These are phyloP conservation scores for Sporothrix curviconia DNA, from an alignment of 2,329 filamentous ascomycete genomes.

Conservation along the genomic window DNA sequence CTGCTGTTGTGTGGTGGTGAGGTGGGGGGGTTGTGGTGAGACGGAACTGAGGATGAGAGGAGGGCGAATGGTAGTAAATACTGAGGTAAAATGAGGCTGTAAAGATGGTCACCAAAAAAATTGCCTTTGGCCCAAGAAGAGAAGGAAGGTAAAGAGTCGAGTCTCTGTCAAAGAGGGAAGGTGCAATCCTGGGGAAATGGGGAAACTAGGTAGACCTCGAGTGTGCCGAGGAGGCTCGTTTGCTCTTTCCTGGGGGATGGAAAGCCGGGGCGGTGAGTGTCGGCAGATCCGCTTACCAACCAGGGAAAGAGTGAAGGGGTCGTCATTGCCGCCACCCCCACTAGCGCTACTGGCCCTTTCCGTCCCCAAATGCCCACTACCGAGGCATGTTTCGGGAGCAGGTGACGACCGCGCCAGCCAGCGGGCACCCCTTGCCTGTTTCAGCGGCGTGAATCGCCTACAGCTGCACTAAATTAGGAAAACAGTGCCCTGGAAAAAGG, in stretches of 20 bases:
- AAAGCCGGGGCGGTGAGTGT: constrained; percentile 10
- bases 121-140: not conserved
- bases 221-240: too few relatives aligned
- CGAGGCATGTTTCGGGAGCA: constrained; percentile 16
- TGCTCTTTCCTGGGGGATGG: too few relatives aligned
- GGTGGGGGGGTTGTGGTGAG: not conserved
- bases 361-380: not conserved
- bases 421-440: too few relatives aligned
- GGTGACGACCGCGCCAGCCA: too few relatives aligned
- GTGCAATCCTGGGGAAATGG: not conserved
- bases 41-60: not conserved
- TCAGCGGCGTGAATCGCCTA: too few relatives aligned
- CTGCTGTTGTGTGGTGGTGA: not conserved
- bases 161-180: not conserved
- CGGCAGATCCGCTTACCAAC: constrained; percentile 10
- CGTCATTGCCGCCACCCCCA: constrained; percentile 4
- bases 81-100: not conserved
- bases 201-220: not conserved
- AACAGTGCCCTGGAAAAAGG: too few relatives aligned
- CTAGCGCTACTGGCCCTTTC: not conserved
- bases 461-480: too few relatives aligned
- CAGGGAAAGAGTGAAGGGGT: not conserved
- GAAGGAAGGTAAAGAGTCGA: not conserved
- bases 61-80: not conserved
- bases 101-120: not conserved